Conservation (phyloP, 768 basidiomycete species). For the Glaciozyma antarctica region DNA sequence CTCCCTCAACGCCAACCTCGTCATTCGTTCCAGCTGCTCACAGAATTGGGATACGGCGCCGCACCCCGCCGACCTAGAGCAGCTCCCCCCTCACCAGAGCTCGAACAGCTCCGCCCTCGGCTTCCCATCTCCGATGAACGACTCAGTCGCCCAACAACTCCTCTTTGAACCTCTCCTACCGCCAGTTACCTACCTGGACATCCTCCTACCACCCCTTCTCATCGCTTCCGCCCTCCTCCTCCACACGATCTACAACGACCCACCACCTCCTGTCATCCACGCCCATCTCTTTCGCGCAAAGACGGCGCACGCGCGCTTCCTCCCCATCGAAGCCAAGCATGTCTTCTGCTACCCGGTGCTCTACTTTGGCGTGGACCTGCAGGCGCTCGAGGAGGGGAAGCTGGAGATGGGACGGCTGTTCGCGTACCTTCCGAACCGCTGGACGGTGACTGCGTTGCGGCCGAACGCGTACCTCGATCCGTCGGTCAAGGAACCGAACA, state of each 20-base stretch:
- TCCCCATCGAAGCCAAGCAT: slow-evolving; percentile 48
- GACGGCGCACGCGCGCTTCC: slow-evolving; percentile 50
- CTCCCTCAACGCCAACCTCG: no score
- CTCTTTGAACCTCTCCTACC: neutral
- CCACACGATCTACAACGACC: slow-evolving; percentile 8
- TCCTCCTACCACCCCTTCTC: slow-evolving; percentile 16
- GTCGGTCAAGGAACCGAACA: slow-evolving; percentile 11
- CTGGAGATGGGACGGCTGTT: slow-evolving; percentile 51
- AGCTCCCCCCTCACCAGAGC: neutral
- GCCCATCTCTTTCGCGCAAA: slow-evolving; percentile 49
- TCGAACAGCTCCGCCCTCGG: neutral
- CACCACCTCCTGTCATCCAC: neutral
- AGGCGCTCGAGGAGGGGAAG: slow-evolving; percentile 46
- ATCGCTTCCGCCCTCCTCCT: slow-evolving; percentile 11
- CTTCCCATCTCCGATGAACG: neutral
- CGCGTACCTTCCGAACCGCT: slow-evolving; percentile 47
- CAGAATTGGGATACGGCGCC: no score
- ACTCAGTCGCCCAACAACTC: neutral
- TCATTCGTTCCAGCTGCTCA: no score
- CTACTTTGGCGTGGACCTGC: slow-evolving; percentile 51
- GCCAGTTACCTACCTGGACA: slow-evolving; percentile 8
- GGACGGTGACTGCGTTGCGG: slow-evolving; percentile 48
- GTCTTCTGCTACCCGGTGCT: slow-evolving; percentile 56
- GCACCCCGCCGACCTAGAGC: no score
- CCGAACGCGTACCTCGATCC: slow-evolving; percentile 45